A percentile compares a stretch with the other conserved stretches of the same genome.
Conservation (phyloP, 768 basidiomycete species). For the Leccinellum luteum region DNA sequence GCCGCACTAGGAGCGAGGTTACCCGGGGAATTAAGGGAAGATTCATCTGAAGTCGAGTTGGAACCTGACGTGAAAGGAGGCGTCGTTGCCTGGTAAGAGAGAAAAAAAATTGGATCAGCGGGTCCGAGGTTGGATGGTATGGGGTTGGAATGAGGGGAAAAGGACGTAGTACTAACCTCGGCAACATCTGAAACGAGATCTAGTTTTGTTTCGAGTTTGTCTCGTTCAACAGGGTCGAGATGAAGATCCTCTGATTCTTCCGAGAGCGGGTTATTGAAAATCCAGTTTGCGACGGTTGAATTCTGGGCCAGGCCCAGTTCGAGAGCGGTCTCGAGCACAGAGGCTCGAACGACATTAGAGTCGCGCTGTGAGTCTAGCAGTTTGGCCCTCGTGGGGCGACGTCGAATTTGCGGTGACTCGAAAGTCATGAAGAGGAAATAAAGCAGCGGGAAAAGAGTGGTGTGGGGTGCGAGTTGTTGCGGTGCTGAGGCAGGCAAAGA, state of each 20-base stretch:
- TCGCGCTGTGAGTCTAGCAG: constrained; percentile 34
- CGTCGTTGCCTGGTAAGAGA: constrained; percentile 18
- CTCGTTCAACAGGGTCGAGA: not conserved
- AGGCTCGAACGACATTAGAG: constrained; percentile 63
- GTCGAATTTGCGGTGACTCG: constrained; percentile 21
- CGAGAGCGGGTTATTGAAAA: constrained; percentile 59
- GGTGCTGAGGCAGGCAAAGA: not conserved
- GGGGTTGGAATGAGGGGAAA: not conserved
- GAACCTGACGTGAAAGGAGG: constrained; percentile 41
- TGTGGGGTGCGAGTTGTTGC: constrained; percentile 2
- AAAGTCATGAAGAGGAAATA: constrained; percentile 17
- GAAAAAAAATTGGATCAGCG: constrained; percentile 10
- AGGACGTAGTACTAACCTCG: constrained; percentile 28
- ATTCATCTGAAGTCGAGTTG: constrained; percentile 43
- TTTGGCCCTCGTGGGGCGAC: constrained; percentile 29
- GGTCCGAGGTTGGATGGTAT: not conserved
- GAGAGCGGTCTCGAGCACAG: constrained; percentile 71
- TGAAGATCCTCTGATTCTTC: constrained; percentile 53
- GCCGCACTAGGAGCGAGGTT: constrained; percentile 19
- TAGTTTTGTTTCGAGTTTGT: not conserved
- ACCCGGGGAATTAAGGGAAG: constrained; percentile 29
- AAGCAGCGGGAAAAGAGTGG: constrained; percentile 18
- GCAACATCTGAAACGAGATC: constrained; percentile 17
- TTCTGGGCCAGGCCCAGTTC: constrained; percentile 63
- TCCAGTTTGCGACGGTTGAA: constrained; percentile 64